Base-by-base conservation (phyloP, 306 rosid species). In the Trifolium repens region DNA sequence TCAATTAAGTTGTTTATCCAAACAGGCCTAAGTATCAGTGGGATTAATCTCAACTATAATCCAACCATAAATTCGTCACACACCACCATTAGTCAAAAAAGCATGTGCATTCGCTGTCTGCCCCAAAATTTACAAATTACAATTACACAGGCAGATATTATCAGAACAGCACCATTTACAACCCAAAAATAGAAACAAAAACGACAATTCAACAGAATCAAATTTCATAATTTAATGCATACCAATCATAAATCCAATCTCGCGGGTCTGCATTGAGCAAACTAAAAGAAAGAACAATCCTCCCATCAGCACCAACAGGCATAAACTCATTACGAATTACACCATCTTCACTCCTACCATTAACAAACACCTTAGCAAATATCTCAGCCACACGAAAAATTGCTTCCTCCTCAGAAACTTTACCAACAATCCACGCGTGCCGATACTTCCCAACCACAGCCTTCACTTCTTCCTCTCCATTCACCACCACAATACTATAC, bases 241-340 rank as follows among this genome's bases (percentile, higher is more conserved):
- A 94, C 99, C 99, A 94, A 75, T 92, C 91, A 78, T 90, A 92
- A 77, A 92, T 69, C 91, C 92, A 87, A 85, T 86, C 91, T 11
- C 77, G 79, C 0, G 98, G 99, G 59, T 92, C 88, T 0, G 97
- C 88, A 83, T 94, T 92, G 13, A 96, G 90, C 93, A 96, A 88
- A 89, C 87, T 96, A 68, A 96, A 96, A 32, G 97, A 96, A 57
- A 96, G 93, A 78, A 92, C 91, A 71, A 92, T 76, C 84, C 74
- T 92, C 43, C 99, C 98, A 85, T 96, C 99, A 73, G 98, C 89
- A 59, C 98, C 96, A 57, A 90, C 96, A 30, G 92, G 99, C 99
- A 96, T 96, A 81, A 92, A 96, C 91, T 96, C 92, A 15, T 86
- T 89, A 9, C 81, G 96, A 84, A 96, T 87, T 4, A 78, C 77